Percentiles rank a stretch among this genome's conserved stretches.
phyloP scores from a whole-genome alignment of 2,329 filamentous ascomycete genomes.

The Pseudocercospora ulei region DNA sequence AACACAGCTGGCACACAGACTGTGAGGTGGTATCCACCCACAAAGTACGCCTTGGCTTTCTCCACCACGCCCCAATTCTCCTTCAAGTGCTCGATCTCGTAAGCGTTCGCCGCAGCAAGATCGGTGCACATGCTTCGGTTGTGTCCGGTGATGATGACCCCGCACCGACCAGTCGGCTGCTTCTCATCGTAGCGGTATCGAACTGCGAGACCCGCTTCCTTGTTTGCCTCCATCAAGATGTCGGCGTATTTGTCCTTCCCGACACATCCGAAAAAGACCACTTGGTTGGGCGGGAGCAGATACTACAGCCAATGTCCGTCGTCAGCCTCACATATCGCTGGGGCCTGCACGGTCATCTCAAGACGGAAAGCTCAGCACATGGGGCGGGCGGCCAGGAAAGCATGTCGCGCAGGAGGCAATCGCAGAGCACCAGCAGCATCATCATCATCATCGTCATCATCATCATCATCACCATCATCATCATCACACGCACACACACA shows the following conservation, averaged over 20 bases:
- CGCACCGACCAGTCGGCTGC: conserved; percentile 82
- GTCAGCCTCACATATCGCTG: conserved; percentile 12
- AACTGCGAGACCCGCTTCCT: conserved; percentile 77
- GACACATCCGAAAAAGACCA: conserved; percentile 87
- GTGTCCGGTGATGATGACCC: conserved; percentile 92
- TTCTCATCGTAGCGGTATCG: conserved; percentile 87
- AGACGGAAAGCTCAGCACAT: conserved; percentile 1
- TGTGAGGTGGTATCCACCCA: conserved; percentile 95
- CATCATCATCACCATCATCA: too few species aligned
- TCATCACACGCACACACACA: not conserved
- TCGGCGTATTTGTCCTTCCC: conserved; percentile 94
- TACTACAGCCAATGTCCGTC: conserved; percentile 47
- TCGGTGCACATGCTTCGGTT: conserved; percentile 92
- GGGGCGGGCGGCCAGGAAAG: not conserved
- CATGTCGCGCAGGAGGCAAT: not conserved
- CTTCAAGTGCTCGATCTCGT: conserved; percentile 89
- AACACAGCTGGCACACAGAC: conserved; percentile 85
- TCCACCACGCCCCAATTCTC: conserved; percentile 88
- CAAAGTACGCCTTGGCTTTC: conserved; percentile 78
- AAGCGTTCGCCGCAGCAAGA: conserved; percentile 91
- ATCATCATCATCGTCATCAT: too few species aligned
- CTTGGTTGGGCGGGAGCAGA: conserved; percentile 78
- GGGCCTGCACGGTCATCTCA: not conserved
- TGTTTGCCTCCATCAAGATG: conserved; percentile 74
- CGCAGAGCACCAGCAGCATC: not conserved